Conservation (phyloP, 2,329 filamentous ascomycete species). For the Diaporthe sp. region DNA sequence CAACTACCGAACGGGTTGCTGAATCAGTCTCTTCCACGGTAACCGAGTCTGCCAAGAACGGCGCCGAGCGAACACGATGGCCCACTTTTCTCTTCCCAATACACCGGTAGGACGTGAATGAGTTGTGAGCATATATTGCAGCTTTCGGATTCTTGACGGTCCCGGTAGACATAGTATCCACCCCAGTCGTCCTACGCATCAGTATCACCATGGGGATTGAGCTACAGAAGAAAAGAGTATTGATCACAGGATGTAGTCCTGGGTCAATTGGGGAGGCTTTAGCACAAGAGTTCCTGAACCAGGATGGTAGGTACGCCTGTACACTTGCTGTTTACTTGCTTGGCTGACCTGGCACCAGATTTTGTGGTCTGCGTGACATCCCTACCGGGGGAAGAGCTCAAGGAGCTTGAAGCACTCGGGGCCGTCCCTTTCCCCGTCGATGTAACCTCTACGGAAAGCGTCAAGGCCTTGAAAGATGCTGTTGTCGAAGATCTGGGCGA, state of each 20-base stretch:
- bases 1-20: not conserved
- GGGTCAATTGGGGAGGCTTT: not conserved
- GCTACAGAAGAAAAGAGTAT: constrained; percentile 1
- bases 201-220: not conserved
- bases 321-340: not conserved
- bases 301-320: not conserved
- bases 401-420: not conserved
- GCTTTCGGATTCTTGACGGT: not conserved
- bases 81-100: not conserved
- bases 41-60: not conserved
- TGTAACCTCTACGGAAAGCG: not conserved
- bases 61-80: not conserved
- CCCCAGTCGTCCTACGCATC: not conserved
- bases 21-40: not conserved
- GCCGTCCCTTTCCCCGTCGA: not conserved
- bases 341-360: not conserved
- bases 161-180: not conserved
- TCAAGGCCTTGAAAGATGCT: not conserved
- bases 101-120: not conserved
- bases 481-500: not conserved
- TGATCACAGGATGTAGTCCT: constrained; percentile 12
- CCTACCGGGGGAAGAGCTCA: not conserved
- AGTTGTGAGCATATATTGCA: constrained; percentile 1
- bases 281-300: not conserved
- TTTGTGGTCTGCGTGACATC: constrained; percentile 1